Evolutionary conservation across 768 basidiomycete species (phyloP), one percentile per base, ranked within the genome.

Genomic region (Boletus bicolor): DNA sequence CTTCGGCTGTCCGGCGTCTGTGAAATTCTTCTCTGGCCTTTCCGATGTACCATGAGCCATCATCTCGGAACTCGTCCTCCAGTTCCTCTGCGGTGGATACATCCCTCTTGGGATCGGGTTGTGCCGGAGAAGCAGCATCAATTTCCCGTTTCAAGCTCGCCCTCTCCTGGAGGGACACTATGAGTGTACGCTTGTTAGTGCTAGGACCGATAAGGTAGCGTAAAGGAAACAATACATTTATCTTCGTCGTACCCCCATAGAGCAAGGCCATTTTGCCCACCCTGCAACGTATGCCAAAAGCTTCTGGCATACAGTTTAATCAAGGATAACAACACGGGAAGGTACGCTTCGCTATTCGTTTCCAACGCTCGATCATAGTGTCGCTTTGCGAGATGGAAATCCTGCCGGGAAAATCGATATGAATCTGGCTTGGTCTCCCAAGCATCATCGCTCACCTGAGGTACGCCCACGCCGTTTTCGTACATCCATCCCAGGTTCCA

Each of bases 401-500:
- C 97, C 87, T 94, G 61, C 14, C 9, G 15, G 1, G 36, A 21
- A 24, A 6, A 12, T 21, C 17, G 21, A 44, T 49, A 10, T 26
- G 21, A 32, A 38, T 44, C 28, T 1, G 17, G 10, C 15, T 35
- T 12, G 34, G 12, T 35, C 35, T 10, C 43, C 24, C 41, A 3
- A 42, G 9, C 32, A 11, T 32, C 44, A 7, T 32, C 45, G 58
- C 75, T 59, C 58, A 91, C 92, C 79, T 90, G 88, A 26, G 89
- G 84, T 0, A 98, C 91, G 3, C 97, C 97, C 21, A 91, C 70
- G 0, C 97, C 97, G 63, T 93, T 92, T 74, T 98, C 96, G 70
- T 98, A 98, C 97, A 98, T 98, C 91, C 92, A 98, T 2, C 96
- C 97, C 11, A 98, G 75, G 66, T 98, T 97, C 93, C 93, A 98